Percentiles rank a stretch among this genome's conserved stretches.
Evolutionary conservation across 257 asterid genomes (phyloP).

Genomic region (Solanum pinnatisectum): DNA sequence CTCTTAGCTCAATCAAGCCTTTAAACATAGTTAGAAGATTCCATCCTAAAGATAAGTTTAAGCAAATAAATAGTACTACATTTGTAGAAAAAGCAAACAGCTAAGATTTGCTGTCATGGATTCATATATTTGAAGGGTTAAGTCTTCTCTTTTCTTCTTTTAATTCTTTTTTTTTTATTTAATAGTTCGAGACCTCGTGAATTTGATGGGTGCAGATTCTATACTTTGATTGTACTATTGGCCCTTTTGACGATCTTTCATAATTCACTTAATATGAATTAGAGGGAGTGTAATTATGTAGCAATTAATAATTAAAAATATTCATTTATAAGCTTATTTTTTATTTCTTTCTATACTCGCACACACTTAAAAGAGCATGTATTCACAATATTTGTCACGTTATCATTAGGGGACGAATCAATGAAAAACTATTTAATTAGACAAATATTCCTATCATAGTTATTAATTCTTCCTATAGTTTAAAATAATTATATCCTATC

Average conservation of each 20-base stretch:
- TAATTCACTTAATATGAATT: too few relatives aligned
- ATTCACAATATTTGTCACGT: not conserved
- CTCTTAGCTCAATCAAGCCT: constrained; percentile 17
- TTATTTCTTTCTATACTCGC: not conserved
- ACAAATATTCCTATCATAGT: too few relatives aligned
- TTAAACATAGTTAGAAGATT: constrained; percentile 34
- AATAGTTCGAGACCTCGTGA: not conserved
- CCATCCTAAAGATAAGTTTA: constrained; percentile 48
- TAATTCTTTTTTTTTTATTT: not conserved
- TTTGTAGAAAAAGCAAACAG: constrained; percentile 30
- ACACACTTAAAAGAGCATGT: not conserved
- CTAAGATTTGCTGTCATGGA: constrained; percentile 51
- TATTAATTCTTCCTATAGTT: too few relatives aligned
- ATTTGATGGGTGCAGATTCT: not conserved
- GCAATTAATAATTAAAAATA: not conserved
- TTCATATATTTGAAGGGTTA: not conserved
- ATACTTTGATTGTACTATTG: too few relatives aligned
- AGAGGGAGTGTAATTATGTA: not conserved
- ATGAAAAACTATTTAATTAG: not conserved
- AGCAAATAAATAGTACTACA: constrained; percentile 25
- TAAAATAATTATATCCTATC: too few relatives aligned
- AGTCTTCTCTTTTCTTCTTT: not conserved
- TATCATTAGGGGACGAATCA: not conserved
- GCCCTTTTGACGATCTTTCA: too few relatives aligned
- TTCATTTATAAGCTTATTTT: not conserved